Evolutionary conservation across 768 basidiomycete species (phyloP).

Genomic region (Leccinellum luteum): DNA sequence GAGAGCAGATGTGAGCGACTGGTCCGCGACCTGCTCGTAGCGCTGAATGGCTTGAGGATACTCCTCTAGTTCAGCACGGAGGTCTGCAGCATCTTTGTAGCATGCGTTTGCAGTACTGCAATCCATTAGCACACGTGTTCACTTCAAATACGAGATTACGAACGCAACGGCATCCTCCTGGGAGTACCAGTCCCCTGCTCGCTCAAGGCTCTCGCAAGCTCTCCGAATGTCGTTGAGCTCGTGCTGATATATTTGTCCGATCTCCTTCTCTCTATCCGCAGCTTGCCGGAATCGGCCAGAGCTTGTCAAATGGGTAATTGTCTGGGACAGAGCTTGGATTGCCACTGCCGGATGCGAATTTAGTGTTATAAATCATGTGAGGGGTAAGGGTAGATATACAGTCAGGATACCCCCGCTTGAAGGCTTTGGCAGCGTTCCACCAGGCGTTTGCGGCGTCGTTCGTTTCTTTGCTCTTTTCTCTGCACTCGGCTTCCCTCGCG

Average conservation of each 20-base stretch:
- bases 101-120: constrained; percentile 90
- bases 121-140: constrained; percentile 4
- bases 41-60: constrained; percentile 81
- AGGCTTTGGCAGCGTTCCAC: constrained; percentile 98
- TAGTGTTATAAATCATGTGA: constrained; percentile 2
- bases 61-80: constrained; percentile 86
- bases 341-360: constrained; percentile 58
- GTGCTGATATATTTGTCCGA: constrained; percentile 89
- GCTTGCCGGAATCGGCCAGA: constrained; percentile 94
- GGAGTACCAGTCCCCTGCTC: constrained; percentile 96
- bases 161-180: constrained; percentile 97
- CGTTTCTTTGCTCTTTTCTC: constrained; percentile 80
- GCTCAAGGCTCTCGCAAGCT: constrained; percentile 87
- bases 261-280: constrained; percentile 97
- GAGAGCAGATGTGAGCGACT: constrained; percentile 73
- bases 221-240: constrained; percentile 75
- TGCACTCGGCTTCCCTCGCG: constrained; percentile 90
- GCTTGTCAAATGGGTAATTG: constrained; percentile 78
- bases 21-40: constrained; percentile 88
- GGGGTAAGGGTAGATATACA: constrained; percentile 49
- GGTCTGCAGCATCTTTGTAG: constrained; percentile 94
- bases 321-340: constrained; percentile 79
- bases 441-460: constrained; percentile 98
- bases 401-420: constrained; percentile 84
- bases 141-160: constrained; percentile 29